Percentiles rank a stretch among this genome's conserved stretches.
phyloP scores from a whole-genome alignment of 306 rosid species.

The Benincasa hispida region DNA sequence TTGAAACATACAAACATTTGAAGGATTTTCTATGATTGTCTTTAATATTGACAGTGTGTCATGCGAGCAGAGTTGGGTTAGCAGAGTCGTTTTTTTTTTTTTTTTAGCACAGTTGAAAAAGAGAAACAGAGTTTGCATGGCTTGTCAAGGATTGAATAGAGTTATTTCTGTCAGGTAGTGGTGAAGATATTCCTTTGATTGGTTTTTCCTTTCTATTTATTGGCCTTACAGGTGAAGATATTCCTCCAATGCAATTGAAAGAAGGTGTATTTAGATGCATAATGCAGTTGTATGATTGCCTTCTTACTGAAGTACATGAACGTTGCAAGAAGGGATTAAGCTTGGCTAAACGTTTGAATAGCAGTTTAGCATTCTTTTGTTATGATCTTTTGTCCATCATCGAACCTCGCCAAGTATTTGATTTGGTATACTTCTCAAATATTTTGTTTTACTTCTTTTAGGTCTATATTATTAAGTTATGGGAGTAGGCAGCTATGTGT shows the following conservation, averaged over 20 bases:
- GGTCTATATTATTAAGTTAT: neutral
- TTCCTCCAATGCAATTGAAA: slow-evolving; percentile 98
- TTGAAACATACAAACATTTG: neutral
- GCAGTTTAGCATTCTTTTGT: slow-evolving; percentile 97
- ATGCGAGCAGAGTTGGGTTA: neutral
- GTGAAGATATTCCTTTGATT: neutral
- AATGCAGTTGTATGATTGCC: slow-evolving; percentile 96
- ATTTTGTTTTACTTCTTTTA: neutral
- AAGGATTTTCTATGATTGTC: neutral
- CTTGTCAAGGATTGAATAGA: neutral
- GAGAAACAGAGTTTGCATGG: neutral
- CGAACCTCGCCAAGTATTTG: slow-evolving; percentile 98
- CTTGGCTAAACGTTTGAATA: slow-evolving; percentile 89
- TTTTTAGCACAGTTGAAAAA: too few relatives aligned
- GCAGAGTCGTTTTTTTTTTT: too few relatives aligned
- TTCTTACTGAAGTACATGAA: slow-evolving; percentile 95
- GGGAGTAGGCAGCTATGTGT: neutral
- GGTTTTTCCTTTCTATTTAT: slow-evolving; percentile 4
- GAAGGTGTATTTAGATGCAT: slow-evolving; percentile 96
- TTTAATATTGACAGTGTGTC: neutral
- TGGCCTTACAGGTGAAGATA: slow-evolving; percentile 71
- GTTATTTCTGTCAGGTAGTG: neutral
- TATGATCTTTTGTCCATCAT: slow-evolving; percentile 88
- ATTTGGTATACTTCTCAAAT: slow-evolving; percentile 51
- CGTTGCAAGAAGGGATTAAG: slow-evolving; percentile 97